Conservation (phyloP, 2,329 filamentous ascomycete species). For the Apiospora rasikravindrae region DNA sequence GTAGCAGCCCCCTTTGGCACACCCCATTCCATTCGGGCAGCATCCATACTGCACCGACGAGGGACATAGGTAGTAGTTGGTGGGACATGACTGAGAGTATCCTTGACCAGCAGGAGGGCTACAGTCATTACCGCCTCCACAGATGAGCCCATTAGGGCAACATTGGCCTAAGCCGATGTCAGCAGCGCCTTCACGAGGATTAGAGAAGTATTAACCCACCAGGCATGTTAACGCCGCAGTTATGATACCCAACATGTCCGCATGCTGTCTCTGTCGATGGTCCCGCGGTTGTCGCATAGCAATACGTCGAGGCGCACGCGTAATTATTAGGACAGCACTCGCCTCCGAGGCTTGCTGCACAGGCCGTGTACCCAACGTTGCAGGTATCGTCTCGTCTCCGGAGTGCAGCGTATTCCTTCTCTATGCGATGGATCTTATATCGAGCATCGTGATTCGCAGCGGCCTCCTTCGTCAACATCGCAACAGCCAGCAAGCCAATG, state of each 20-base stretch:
- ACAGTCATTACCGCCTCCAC: slow-evolving; percentile 47
- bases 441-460: slow-evolving; percentile 23
- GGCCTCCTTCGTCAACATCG: slow-evolving; percentile 24
- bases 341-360: slow-evolving; percentile 39
- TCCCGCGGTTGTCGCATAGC: slow-evolving; percentile 51
- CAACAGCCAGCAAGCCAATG: slow-evolving; percentile 24
- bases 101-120: slow-evolving; percentile 48
- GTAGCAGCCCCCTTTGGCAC: slow-evolving; percentile 54
- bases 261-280: slow-evolving; percentile 47
- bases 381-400: slow-evolving; percentile 36
- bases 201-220: not conserved
- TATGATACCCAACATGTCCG: slow-evolving; percentile 43
- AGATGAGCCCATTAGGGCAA: slow-evolving; percentile 52
- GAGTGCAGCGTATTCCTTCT: slow-evolving; percentile 32
- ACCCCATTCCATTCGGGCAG: slow-evolving; percentile 56
- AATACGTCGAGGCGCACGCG: slow-evolving; percentile 52
- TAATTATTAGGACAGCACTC: slow-evolving; percentile 56
- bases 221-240: slow-evolving; percentile 36
- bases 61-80: slow-evolving; percentile 54
- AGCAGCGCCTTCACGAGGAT: not conserved
- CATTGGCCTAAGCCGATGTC: slow-evolving; percentile 44
- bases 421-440: slow-evolving; percentile 33
- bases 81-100: slow-evolving; percentile 48
- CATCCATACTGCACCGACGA: slow-evolving; percentile 58
- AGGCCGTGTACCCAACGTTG: slow-evolving; percentile 31